phyloP scores from a whole-genome alignment of 2,329 filamentous ascomycete genomes.

The Paecilomyces dactylethromorphus region DNA sequence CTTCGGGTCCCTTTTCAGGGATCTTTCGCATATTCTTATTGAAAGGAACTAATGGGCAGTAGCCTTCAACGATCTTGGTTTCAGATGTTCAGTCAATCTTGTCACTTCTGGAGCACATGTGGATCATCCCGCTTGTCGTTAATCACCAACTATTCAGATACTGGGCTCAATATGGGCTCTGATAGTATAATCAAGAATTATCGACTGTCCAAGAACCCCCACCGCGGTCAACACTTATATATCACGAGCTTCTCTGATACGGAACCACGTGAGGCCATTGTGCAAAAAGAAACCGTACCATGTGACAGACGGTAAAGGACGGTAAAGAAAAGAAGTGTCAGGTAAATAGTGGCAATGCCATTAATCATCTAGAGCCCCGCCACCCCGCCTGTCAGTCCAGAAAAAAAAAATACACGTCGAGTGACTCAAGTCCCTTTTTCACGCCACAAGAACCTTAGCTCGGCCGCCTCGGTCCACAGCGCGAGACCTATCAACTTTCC shows the following conservation, averaged over 20 bases:
- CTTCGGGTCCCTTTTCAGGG: background rate
- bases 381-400: background rate
- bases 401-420: background rate
- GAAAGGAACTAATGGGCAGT: background rate
- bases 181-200: too few species aligned
- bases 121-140: too few species aligned
- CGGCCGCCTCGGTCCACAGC: background rate
- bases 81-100: too few species aligned
- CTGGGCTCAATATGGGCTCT: too few species aligned
- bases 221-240: too few species aligned
- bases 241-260: too few species aligned
- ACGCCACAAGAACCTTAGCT: background rate
- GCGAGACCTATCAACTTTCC: background rate
- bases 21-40: background rate
- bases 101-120: too few species aligned
- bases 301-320: background rate
- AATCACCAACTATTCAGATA: too few species aligned
- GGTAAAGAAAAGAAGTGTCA: background rate
- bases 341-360: background rate
- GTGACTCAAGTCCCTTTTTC: background rate
- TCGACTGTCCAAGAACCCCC: too few species aligned
- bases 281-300: too few species aligned
- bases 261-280: too few species aligned
- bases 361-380: background rate
- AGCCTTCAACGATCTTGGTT: too few species aligned